Conservation (phyloP, 1,284 basidiomycete genomes). For the Irpex sp. region DNA sequence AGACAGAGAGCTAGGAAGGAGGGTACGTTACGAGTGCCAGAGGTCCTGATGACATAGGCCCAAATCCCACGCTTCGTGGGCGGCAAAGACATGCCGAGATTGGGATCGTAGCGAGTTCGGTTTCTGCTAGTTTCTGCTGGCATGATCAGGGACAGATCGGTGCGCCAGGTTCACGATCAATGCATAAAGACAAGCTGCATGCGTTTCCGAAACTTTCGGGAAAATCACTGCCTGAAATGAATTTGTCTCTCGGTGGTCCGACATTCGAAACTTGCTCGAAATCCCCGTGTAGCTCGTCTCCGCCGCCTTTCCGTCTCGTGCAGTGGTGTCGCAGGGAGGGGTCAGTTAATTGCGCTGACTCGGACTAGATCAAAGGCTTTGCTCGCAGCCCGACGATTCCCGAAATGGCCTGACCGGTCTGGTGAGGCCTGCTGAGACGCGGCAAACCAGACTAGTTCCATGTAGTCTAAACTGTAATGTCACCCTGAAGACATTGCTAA, state of each 20-base stretch:
- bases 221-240: background rate
- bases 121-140: background rate
- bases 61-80: constrained; percentile 4
- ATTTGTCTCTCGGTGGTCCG: background rate
- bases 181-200: background rate
- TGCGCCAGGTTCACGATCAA: background rate
- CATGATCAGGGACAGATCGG: background rate
- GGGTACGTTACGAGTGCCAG: constrained; percentile 12
- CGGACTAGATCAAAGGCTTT: background rate
- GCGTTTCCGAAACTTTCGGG: background rate
- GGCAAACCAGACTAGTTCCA: background rate
- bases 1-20: background rate
- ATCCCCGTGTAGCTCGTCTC: background rate
- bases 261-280: background rate
- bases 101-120: constrained; percentile 1
- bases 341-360: background rate
- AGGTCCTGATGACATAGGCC: constrained; percentile 5
- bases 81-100: constrained; percentile 5
- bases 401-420: background rate
- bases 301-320: background rate
- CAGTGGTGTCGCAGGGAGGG: background rate
- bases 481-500: background rate
- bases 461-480: background rate
- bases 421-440: background rate
- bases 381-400: background rate